phyloP scores from a whole-genome alignment of 2,329 filamentous ascomycete genomes.

The Colletotrichum sublineola region DNA sequence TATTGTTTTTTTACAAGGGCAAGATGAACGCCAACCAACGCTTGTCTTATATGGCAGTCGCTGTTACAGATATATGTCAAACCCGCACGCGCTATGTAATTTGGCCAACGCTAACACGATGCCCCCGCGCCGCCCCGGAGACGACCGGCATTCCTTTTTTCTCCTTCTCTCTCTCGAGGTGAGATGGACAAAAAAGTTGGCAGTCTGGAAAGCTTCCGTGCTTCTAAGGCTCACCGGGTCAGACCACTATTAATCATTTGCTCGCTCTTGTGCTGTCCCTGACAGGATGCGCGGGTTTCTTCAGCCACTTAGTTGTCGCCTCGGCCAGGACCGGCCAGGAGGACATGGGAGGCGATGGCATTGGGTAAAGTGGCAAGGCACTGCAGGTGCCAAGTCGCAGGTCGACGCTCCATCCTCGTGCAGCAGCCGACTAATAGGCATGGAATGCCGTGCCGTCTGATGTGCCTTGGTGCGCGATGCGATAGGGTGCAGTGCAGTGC shows the following conservation, averaged over 20 bases:
- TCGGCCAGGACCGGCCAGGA: conserved; percentile 20
- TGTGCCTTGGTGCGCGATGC: conserved; percentile 14
- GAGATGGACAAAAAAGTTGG: conserved; percentile 8
- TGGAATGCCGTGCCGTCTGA: conserved; percentile 22
- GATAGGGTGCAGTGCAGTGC: background rate
- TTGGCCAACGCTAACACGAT: conserved; percentile 13
- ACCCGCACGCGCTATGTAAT: conserved; percentile 2
- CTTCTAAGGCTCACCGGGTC: conserved; percentile 16
- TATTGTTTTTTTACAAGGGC: background rate
- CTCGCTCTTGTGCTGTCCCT: conserved; percentile 23
- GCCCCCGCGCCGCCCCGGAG: background rate
- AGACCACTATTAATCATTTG: conserved; percentile 11
- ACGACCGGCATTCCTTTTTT: background rate
- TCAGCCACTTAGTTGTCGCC: conserved; percentile 20
- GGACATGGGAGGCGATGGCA: conserved; percentile 5
- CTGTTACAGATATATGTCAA: conserved; percentile 28
- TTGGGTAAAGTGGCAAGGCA: conserved; percentile 6
- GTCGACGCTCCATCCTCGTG: conserved; percentile 16
- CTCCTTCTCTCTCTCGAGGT: background rate
- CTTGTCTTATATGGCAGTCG: conserved; percentile 1
- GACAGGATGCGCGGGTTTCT: conserved; percentile 29
- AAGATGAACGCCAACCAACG: conserved; percentile 6
- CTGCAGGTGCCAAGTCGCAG: conserved; percentile 7
- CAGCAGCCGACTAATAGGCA: conserved; percentile 17
- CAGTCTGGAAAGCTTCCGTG: background rate